phyloP scores from a whole-genome alignment of 2,329 filamentous ascomycete genomes.

The Pezicula carpinea region DNA sequence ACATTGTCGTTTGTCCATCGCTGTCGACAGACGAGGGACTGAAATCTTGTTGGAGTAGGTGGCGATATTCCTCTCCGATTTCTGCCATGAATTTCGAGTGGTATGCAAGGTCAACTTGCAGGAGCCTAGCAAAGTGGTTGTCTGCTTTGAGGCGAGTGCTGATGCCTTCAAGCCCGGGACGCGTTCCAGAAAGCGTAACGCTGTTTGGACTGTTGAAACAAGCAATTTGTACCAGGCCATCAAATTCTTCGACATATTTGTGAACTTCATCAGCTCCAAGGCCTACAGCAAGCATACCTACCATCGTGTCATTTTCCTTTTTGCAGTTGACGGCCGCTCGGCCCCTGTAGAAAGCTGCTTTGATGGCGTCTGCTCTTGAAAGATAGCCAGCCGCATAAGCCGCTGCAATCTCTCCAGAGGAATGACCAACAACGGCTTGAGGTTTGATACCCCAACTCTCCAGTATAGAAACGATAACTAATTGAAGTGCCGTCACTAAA shows the following conservation, averaged over 20 bases:
- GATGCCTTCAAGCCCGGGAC: constrained; percentile 6
- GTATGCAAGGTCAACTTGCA: constrained; percentile 36
- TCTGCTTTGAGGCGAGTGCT: constrained; percentile 20
- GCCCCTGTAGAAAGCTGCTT: constrained; percentile 9
- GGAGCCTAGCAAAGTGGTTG: constrained; percentile 24
- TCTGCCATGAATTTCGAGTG: constrained; percentile 35
- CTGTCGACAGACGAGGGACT: neutral
- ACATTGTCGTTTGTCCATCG: constrained; percentile 2
- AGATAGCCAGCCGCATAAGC: constrained; percentile 25
- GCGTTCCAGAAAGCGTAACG: constrained; percentile 33
- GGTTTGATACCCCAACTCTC: constrained; percentile 10
- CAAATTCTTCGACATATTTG: constrained; percentile 13
- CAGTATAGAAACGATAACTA: constrained; percentile 16
- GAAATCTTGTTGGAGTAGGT: neutral
- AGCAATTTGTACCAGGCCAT: constrained; percentile 20
- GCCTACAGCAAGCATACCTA: constrained; percentile 42
- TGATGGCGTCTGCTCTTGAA: constrained; percentile 3
- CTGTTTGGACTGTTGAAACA: constrained; percentile 32
- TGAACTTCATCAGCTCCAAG: constrained; percentile 21
- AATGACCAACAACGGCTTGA: constrained; percentile 20
- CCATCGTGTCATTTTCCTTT: constrained; percentile 24
- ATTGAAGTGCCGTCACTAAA: constrained; percentile 14
- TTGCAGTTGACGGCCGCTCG: neutral
- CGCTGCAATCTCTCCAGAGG: constrained; percentile 29
- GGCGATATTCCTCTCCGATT: constrained; percentile 6